These are phyloP conservation scores for Cavenderia fasciculata DNA, from an alignment of 78 protist species.

Conservation along the genomic window DNA sequence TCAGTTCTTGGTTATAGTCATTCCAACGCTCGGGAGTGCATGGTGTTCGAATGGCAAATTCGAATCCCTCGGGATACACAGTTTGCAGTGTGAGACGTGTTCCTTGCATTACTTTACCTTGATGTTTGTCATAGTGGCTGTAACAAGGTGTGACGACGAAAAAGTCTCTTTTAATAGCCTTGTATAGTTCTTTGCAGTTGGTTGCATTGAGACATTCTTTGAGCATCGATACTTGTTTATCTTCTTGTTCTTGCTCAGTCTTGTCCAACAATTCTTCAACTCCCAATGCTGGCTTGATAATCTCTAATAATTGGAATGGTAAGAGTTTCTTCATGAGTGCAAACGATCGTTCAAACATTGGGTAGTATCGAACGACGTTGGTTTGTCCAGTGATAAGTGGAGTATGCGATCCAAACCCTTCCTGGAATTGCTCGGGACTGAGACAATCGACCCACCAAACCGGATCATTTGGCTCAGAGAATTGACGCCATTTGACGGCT, in stretches of 20 bases:
- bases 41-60: conserved; percentile 86
- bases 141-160: conserved; percentile 86
- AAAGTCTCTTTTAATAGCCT: conserved; percentile 61
- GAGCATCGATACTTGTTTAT: background rate
- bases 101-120: conserved; percentile 69
- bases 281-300: background rate
- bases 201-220: background rate
- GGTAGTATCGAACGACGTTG: conserved; percentile 81
- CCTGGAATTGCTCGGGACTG: conserved; percentile 71
- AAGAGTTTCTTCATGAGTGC: conserved; percentile 48
- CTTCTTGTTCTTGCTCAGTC: too few species aligned
- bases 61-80: conserved; percentile 75
- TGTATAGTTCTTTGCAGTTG: conserved; percentile 40
- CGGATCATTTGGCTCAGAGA: conserved; percentile 88
- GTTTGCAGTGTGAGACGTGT: conserved; percentile 82
- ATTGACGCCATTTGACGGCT: conserved; percentile 82
- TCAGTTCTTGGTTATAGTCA: conserved; percentile 70
- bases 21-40: conserved; percentile 85
- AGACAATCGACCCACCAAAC: conserved; percentile 89
- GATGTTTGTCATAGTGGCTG: background rate
- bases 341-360: conserved; percentile 63
- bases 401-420: conserved; percentile 87
- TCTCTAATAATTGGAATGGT: conserved; percentile 21
- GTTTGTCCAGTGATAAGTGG: conserved; percentile 82
- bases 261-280: background rate